phyloP scores from a whole-genome alignment of 2,329 filamentous ascomycete genomes.

The Bipolaris oryzae region DNA sequence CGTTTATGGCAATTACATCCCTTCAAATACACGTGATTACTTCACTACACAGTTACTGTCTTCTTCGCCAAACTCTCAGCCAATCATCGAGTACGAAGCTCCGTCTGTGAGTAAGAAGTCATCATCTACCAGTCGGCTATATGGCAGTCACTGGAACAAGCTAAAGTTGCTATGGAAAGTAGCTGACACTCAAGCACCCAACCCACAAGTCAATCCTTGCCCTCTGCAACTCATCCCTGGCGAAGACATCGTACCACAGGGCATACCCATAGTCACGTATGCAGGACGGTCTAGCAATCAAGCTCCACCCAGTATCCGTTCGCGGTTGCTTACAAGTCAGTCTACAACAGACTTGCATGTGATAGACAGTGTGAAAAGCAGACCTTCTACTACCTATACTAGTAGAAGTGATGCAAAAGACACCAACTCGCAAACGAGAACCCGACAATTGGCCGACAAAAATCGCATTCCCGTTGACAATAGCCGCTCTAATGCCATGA shows the following conservation, averaged over 20 bases:
- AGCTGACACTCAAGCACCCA: neutral
- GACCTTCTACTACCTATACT: neutral
- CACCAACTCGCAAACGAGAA: neutral
- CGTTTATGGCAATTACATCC: conserved; percentile 20
- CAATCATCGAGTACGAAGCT: neutral
- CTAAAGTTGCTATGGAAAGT: conserved; percentile 10
- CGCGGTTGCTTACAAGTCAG: neutral
- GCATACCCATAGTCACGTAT: neutral
- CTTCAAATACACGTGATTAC: conserved; percentile 18
- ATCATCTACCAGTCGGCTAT: neutral
- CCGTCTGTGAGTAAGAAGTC: neutral
- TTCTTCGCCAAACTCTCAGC: neutral
- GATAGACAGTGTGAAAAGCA: neutral
- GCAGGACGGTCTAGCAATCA: neutral
- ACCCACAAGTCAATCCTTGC: neutral
- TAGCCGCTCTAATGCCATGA: neutral
- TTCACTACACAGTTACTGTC: neutral
- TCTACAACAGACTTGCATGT: neutral
- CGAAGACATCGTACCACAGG: neutral
- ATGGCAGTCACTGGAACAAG: conserved; percentile 1
- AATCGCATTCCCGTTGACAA: neutral
- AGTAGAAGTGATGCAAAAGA: neutral
- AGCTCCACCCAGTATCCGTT: conserved; percentile 2
- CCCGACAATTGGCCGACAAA: neutral
- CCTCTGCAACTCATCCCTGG: neutral